These are phyloP conservation scores for Russula foetens DNA, from an alignment of 768 basidiomycete species.

Conservation along the genomic window DNA sequence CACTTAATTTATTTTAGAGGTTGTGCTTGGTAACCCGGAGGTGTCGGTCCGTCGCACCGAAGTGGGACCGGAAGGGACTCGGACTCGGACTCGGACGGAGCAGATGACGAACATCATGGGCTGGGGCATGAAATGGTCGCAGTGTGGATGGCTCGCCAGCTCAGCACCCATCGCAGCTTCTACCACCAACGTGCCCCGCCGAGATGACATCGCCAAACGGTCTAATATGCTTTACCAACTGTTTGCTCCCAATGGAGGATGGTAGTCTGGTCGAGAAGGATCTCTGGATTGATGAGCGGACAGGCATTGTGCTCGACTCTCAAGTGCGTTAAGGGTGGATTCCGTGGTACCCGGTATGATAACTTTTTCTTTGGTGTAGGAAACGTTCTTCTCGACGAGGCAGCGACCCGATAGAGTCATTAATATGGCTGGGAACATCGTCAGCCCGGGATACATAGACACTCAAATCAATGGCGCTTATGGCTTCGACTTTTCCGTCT, in stretches of 20 bases:
- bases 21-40: too few relatives aligned
- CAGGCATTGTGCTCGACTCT: slow-evolving; percentile 68
- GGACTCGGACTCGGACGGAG: too few relatives aligned
- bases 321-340: slow-evolving; percentile 36
- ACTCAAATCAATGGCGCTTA: slow-evolving; percentile 89
- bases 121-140: not conserved
- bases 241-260: slow-evolving; percentile 71
- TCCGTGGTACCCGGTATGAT: not conserved
- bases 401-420: slow-evolving; percentile 56
- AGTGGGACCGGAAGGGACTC: too few relatives aligned
- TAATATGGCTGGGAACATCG: slow-evolving; percentile 68
- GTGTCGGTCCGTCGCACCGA: not conserved
- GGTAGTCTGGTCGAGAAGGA: slow-evolving; percentile 67
- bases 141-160: not conserved
- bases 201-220: slow-evolving; percentile 43
- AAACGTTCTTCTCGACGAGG: slow-evolving; percentile 55
- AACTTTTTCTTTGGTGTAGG: slow-evolving; percentile 31
- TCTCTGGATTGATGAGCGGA: slow-evolving; percentile 71
- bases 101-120: too few relatives aligned
- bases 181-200: not conserved
- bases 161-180: not conserved
- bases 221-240: slow-evolving; percentile 83
- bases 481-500: slow-evolving; percentile 81
- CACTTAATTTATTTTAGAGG: too few relatives aligned
- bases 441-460: slow-evolving; percentile 84